These are phyloP conservation scores for Xylogone sp. DNA, from an alignment of 2,329 filamentous ascomycete species.

Conservation along the genomic window DNA sequence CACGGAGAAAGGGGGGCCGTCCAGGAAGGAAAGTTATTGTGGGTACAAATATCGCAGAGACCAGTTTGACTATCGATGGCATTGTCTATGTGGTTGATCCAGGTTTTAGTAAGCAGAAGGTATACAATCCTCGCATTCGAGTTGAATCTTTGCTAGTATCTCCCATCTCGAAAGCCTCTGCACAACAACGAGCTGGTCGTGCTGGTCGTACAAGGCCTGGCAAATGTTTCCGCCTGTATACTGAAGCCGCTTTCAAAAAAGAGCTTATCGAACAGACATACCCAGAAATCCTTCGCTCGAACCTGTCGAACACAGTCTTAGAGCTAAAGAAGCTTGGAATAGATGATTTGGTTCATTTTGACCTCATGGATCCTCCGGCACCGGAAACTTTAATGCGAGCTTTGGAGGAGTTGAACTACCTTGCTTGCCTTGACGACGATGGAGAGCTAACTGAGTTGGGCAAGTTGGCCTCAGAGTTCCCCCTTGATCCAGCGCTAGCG, in stretches of 20 bases:
- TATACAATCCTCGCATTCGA: slow-evolving; percentile 94
- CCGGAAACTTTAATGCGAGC: slow-evolving; percentile 98
- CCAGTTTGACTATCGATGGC: slow-evolving; percentile 93
- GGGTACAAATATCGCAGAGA: slow-evolving; percentile 97
- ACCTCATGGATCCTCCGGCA: slow-evolving; percentile 96
- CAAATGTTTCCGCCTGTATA: slow-evolving; percentile 97
- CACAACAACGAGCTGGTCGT: slow-evolving; percentile 96
- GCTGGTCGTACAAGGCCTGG: slow-evolving; percentile 96
- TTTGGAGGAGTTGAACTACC: slow-evolving; percentile 94
- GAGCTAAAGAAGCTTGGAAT: slow-evolving; percentile 97
- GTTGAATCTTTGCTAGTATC: slow-evolving; percentile 97
- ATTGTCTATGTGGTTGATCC: slow-evolving; percentile 99
- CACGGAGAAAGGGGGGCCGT: slow-evolving; percentile 69
- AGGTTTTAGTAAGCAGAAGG: slow-evolving; percentile 98
- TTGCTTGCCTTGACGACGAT: slow-evolving; percentile 94
- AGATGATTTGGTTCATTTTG: slow-evolving; percentile 94
- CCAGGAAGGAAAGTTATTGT: slow-evolving; percentile 94
- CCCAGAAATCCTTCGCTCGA: slow-evolving; percentile 91
- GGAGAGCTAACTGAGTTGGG: slow-evolving; percentile 87
- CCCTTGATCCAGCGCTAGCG: slow-evolving; percentile 86
- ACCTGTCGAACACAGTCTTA: slow-evolving; percentile 89
- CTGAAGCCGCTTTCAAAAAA: slow-evolving; percentile 92
- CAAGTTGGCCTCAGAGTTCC: slow-evolving; percentile 87
- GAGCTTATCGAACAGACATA: slow-evolving; percentile 97
- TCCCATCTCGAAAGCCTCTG: slow-evolving; percentile 95